Percentiles rank a stretch among this genome's conserved stretches.
phyloP scores from a whole-genome alignment of 129 eudicot species.

The Pulicaria dysenterica region DNA sequence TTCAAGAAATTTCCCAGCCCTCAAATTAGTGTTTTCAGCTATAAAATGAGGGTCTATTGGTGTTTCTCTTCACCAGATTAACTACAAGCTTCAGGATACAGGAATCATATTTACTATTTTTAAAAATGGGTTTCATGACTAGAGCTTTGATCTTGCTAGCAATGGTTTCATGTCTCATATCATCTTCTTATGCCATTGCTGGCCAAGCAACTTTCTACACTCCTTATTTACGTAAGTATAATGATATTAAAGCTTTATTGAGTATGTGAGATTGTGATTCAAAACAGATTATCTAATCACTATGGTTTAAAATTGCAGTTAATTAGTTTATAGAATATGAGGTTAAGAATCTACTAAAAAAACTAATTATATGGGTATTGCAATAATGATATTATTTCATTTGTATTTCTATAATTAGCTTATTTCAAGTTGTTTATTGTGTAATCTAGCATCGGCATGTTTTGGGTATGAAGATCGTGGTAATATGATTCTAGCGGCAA shows the following conservation, averaged over 20 bases:
- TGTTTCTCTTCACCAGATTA: slow-evolving; percentile 14
- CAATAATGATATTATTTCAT: too few species aligned
- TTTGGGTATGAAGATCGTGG: slow-evolving; percentile 17
- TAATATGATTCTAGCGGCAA: slow-evolving; percentile 31
- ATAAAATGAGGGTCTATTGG: slow-evolving; percentile 8
- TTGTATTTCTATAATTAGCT: background rate
- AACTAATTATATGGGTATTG: too few species aligned
- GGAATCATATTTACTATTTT: background rate
- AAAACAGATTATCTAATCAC: too few species aligned
- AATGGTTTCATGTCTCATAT: slow-evolving; percentile 33
- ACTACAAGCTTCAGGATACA: background rate
- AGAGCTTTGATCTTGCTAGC: slow-evolving; percentile 26
- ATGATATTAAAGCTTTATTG: background rate
- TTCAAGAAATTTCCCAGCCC: background rate
- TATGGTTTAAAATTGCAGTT: too few species aligned
- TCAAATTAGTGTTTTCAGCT: slow-evolving; percentile 10
- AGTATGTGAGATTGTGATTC: background rate
- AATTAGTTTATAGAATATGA: too few species aligned
- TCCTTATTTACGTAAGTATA: slow-evolving; percentile 41
- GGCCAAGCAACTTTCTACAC: slow-evolving; percentile 58
- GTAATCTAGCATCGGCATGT: slow-evolving; percentile 27
- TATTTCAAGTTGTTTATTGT: background rate
- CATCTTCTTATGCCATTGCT: slow-evolving; percentile 38
- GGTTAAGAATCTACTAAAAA: background rate
- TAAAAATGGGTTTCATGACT: slow-evolving; percentile 19